Evolutionary conservation across 495 filamentous ascomycete genomes (phyloP).

Genomic region (Daldinia bambusicola): DNA sequence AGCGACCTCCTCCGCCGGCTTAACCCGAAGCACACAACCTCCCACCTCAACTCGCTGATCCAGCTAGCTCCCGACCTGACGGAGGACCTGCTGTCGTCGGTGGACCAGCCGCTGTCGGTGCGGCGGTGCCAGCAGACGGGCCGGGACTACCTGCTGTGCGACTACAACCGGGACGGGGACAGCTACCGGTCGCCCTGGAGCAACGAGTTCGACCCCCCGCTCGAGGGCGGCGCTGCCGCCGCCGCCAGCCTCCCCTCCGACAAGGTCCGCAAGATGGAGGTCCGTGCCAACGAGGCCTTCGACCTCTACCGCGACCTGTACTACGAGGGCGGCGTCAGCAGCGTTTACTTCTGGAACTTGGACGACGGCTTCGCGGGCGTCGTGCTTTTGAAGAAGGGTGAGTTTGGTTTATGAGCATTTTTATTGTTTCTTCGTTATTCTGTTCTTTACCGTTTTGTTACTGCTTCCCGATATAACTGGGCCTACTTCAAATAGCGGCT

Average conservation of each 20-base stretch:
- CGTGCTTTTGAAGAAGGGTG: constrained; percentile 93
- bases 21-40: constrained; percentile 87
- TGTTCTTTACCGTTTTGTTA: neutral
- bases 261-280: constrained; percentile 89
- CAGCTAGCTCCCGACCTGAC: constrained; percentile 87
- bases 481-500: constrained; percentile 16
- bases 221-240: constrained; percentile 60
- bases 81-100: constrained; percentile 96
- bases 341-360: constrained; percentile 98
- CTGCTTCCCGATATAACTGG: neutral
- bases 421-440: neutral
- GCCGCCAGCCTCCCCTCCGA: constrained; percentile 73
- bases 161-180: constrained; percentile 99
- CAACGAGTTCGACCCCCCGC: constrained; percentile 94
- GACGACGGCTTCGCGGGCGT: constrained; percentile 98
- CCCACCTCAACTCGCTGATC: constrained; percentile 87
- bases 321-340: constrained; percentile 94
- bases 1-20: constrained; percentile 99
- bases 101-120: constrained; percentile 92
- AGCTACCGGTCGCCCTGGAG: constrained; percentile 97
- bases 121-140: constrained; percentile 86
- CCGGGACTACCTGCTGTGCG: constrained; percentile 96
- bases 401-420: constrained; percentile 36
- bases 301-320: constrained; percentile 98
- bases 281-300: constrained; percentile 93